A percentile compares a stretch with the other conserved stretches of the same genome.
These are phyloP conservation scores for Tausonia pullulans DNA, from an alignment of 1,284 basidiomycete species.

Conservation along the genomic window DNA sequence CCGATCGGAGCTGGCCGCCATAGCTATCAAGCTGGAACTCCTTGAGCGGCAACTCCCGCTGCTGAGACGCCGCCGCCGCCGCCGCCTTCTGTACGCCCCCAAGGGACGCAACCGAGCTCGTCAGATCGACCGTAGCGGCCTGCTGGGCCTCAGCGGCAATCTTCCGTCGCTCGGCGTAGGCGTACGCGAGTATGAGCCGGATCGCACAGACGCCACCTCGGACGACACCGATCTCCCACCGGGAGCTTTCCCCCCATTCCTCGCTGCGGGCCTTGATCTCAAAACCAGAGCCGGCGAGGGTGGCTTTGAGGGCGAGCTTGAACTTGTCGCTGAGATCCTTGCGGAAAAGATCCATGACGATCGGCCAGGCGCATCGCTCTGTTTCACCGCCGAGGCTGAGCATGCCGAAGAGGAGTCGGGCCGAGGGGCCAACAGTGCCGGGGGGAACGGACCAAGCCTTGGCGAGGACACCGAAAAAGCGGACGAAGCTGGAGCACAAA, in stretches of 20 bases:
- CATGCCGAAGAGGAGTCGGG: conserved; percentile 9
- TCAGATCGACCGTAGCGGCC: too few relatives aligned
- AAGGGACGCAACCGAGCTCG: too few relatives aligned
- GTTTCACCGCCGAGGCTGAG: conserved; percentile 10
- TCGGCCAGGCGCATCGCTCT: conserved; percentile 1
- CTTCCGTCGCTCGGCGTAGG: too few relatives aligned
- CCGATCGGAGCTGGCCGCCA: conserved; percentile 1
- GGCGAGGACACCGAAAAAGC: neutral
- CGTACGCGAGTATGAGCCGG: too few relatives aligned
- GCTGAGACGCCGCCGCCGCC: too few relatives aligned
- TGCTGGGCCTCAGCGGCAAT: too few relatives aligned
- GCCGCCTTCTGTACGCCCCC: too few relatives aligned
- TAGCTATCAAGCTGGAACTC: neutral
- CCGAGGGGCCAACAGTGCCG: neutral
- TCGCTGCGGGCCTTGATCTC: neutral
- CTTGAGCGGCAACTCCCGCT: too few relatives aligned
- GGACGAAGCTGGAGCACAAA: neutral
- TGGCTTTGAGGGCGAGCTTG: neutral
- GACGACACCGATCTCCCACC: neutral
- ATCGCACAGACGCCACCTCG: conserved; percentile 1
- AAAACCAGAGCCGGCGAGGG: conserved; percentile 2
- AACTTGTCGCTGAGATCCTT: conserved; percentile 1
- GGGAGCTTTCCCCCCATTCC: conserved; percentile 3
- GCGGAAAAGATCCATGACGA: conserved; percentile 5
- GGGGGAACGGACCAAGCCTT: neutral